Evolutionary conservation across 768 basidiomycete species (phyloP).

Genomic region (Trametes elegans): DNA sequence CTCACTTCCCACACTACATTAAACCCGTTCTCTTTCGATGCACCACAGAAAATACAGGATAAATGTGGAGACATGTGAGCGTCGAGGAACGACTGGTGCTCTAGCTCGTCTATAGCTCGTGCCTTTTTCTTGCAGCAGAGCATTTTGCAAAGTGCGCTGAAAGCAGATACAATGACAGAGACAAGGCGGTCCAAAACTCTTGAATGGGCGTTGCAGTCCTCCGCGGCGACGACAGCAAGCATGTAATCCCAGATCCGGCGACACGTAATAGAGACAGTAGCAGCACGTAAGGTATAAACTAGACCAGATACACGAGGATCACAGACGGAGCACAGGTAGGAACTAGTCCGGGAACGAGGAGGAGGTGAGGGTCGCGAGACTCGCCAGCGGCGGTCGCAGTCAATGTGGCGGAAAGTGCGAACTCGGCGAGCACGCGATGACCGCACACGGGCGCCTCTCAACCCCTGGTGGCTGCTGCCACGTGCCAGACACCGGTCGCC

Average conservation of each 20-base stretch:
- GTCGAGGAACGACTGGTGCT: slow-evolving; percentile 5
- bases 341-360: no score
- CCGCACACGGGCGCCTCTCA: neutral
- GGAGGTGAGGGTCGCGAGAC: no score
- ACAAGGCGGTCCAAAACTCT: neutral
- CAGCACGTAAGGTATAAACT: neutral
- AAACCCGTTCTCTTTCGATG: slow-evolving; percentile 32
- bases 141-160: neutral
- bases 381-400: no score
- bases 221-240: neutral
- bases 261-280: neutral
- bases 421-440: neutral
- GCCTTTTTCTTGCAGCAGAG: neutral
- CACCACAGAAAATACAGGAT: slow-evolving; percentile 34
- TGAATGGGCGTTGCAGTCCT: neutral
- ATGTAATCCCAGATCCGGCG: neutral
- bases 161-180: neutral
- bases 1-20: slow-evolving; percentile 35
- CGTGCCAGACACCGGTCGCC: slow-evolving; percentile 10
- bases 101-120: neutral
- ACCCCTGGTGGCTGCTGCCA: neutral
- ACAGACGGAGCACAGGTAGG: neutral
- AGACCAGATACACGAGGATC: neutral
- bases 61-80: neutral
- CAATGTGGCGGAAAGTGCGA: neutral